Conservation (phyloP, 163 green algal genomes). For the Scenedesmus sp. region DNA sequence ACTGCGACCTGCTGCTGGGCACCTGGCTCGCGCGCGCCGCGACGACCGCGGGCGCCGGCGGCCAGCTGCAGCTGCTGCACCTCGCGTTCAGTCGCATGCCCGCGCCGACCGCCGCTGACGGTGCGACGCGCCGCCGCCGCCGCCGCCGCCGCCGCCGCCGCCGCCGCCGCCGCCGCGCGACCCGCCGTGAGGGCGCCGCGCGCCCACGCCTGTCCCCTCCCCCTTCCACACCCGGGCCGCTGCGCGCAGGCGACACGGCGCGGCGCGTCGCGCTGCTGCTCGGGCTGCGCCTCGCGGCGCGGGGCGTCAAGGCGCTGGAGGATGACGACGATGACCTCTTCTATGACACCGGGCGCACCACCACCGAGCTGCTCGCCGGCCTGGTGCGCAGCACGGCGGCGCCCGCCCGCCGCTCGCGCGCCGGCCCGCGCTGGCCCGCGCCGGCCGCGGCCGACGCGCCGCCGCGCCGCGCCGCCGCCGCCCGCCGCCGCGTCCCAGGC, state of each 20-base stretch:
- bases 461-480: not conserved
- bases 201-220: not conserved
- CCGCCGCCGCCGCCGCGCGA: not conserved
- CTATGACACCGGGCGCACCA: constrained; percentile 13
- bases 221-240: not conserved
- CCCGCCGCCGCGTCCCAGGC: not conserved
- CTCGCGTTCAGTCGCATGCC: too few relatives aligned
- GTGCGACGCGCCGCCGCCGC: not conserved
- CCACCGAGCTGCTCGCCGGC: not conserved
- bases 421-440: too few relatives aligned
- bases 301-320: not conserved
- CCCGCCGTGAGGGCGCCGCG: not conserved
- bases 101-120: too few relatives aligned
- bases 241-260: not conserved
- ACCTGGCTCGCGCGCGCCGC: constrained; percentile 28
- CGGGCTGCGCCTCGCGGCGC: constrained; percentile 7
- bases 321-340: constrained; percentile 45
- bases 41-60: not conserved
- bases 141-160: not conserved
- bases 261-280: constrained; percentile 30
- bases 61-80: constrained; percentile 16
- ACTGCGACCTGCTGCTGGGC: constrained; percentile 4
- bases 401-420: too few relatives aligned
- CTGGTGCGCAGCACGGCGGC: too few relatives aligned
- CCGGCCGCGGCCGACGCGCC: too few relatives aligned